These are phyloP conservation scores for Boletus edulis DNA, from an alignment of 768 basidiomycete genomes.

Conservation along the genomic window DNA sequence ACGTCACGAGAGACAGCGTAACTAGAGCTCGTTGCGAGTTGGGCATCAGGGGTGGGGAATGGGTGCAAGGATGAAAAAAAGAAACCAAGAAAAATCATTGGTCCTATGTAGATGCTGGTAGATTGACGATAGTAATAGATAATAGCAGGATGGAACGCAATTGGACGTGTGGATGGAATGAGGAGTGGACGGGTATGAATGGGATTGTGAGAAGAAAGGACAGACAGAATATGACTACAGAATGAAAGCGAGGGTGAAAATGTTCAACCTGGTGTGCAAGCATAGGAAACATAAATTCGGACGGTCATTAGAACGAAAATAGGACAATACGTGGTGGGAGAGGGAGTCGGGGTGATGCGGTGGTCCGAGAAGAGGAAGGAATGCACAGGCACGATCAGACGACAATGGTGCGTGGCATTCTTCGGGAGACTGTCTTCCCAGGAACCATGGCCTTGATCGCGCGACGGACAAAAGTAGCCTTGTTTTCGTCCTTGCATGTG, in stretches of 20 bases:
- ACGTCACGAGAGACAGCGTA: conserved; percentile 21
- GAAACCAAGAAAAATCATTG: not conserved
- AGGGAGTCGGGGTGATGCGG: not conserved
- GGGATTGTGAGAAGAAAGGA: conserved; percentile 6
- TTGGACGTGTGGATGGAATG: conserved; percentile 21
- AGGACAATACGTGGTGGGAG: not conserved
- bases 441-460: conserved; percentile 79
- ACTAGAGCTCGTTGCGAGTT: conserved; percentile 16
- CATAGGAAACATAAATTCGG: conserved; percentile 17
- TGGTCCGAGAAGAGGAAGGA: not conserved
- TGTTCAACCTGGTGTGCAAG: not conserved
- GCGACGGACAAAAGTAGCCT: conserved; percentile 56
- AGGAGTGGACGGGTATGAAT: conserved; percentile 12
- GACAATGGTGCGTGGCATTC: conserved; percentile 41
- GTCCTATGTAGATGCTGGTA: conserved; percentile 12
- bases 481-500: conserved; percentile 44
- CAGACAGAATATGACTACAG: conserved; percentile 26
- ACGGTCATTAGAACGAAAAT: conserved; percentile 18
- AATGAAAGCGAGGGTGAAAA: conserved; percentile 11
- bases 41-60: conserved; percentile 6
- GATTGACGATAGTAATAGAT: conserved; percentile 35
- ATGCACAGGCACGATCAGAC: conserved; percentile 14
- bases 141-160: conserved; percentile 30
- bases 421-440: conserved; percentile 52
- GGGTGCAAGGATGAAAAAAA: not conserved